phyloP scores from a whole-genome alignment of 352 stramenopile species.

The Phytopythium cucurbitacearum region DNA sequence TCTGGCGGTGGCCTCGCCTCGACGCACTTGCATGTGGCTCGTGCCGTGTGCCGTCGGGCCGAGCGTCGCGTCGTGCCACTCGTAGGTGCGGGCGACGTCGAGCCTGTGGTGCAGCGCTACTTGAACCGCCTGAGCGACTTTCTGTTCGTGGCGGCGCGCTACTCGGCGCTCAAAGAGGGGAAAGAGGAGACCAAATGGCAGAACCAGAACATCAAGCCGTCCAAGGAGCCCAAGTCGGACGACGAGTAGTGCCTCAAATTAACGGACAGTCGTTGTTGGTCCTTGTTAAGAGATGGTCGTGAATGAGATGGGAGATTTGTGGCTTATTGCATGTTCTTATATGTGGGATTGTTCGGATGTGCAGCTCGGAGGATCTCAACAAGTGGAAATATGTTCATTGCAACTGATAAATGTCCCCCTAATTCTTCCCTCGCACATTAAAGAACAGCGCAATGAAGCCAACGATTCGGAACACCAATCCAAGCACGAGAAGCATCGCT shows the following conservation, averaged over 20 bases:
- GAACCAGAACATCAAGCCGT: slow-evolving; percentile 66
- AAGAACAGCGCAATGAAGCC: slow-evolving; percentile 27
- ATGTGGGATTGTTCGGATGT: no score
- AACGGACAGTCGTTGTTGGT: no score
- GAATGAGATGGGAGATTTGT: no score
- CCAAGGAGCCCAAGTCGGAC: slow-evolving; percentile 6
- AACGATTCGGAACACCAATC: slow-evolving; percentile 26
- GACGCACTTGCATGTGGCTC: slow-evolving; percentile 84
- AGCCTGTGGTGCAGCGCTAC: slow-evolving; percentile 71
- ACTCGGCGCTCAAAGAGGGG: slow-evolving; percentile 47
- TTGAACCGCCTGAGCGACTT: slow-evolving; percentile 88
- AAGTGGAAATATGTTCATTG: no score
- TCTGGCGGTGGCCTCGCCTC: slow-evolving; percentile 68
- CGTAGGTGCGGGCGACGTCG: slow-evolving; percentile 60
- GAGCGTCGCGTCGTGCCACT: slow-evolving; percentile 85
- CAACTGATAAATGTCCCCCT: background rate
- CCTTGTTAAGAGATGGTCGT: no score
- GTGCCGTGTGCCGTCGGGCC: slow-evolving; percentile 80
- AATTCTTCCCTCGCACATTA: slow-evolving; percentile 8
- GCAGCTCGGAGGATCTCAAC: no score
- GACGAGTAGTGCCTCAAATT: background rate
- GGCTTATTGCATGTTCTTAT: no score
- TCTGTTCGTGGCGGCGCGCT: slow-evolving; percentile 79
- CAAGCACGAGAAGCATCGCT: slow-evolving; percentile 25
- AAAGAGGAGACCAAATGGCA: slow-evolving; percentile 80